Evolutionary conservation across 768 basidiomycete species (phyloP), one percentile per base, ranked within the genome.

Genomic region (Boletus sp.): DNA sequence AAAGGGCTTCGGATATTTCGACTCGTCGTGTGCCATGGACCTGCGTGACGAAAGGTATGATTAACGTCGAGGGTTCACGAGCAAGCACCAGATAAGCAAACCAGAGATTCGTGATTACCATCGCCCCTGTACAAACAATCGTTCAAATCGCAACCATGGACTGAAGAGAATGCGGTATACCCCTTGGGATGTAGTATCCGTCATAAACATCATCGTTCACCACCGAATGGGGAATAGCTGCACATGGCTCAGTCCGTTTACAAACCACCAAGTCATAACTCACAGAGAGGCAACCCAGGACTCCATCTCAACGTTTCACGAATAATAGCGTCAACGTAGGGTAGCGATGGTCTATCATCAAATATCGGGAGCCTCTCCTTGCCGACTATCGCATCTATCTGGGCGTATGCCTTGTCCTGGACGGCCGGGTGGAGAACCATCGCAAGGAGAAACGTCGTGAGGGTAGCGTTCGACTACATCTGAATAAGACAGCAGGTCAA

Each of bases 301-400:
- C 30, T 30, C 64, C 64, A 57, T 43, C 64, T 56, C 30, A 62
- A 40, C 3, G 53, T 57, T 58, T 77, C 77, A 48, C 72, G 71
- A n/a, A 71, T 65, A 10, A 75, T 68, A 5, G 74, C 72, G 4
- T 62, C 65, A 7, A 74, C 65, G 47, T 75, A 78, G 1, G 74
- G 74, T 13, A 78, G 49, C 6, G 34, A 55, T 11, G 46, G 15
- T 32, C 58, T 51, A 27, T 70, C 62, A 10, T 45, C 47, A 25
- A 55, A 34, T 2, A 40, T 61, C 30, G 63, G 67, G 1, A 69
- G 55, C 14, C 56, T 58, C 38, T 50, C 55, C 38, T 54, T 65
- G 33, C 64, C 62, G 9, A 69, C 45, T 0, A 65, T 50, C 14
- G 54, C 34, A 3, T 67, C 53, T 35, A 67, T 55, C 43, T 58